Evolutionary conservation across 2,329 filamentous ascomycete genomes (phyloP).

Genomic region (Colletotrichum cuscutae): DNA sequence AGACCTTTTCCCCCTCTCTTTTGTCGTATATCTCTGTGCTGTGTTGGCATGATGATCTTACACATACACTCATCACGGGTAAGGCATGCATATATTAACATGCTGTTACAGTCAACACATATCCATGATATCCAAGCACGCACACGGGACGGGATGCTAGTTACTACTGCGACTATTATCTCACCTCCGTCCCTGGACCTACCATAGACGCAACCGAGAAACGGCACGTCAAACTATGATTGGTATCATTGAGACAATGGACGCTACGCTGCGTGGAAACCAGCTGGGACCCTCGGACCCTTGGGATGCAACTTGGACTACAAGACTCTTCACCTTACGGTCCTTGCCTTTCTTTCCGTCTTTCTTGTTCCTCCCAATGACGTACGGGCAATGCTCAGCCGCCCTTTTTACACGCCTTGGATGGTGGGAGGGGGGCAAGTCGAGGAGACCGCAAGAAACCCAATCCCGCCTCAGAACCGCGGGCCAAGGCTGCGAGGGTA

Average conservation of each 20-base stretch:
- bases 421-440: neutral
- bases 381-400: neutral
- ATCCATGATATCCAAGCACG: neutral
- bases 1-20: neutral
- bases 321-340: neutral
- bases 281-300: slow-evolving; percentile 6
- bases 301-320: slow-evolving; percentile 4
- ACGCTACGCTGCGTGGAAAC: neutral
- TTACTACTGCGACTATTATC: neutral
- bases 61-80: neutral
- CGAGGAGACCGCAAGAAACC: slow-evolving; percentile 11
- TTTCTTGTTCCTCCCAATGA: neutral
- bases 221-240: slow-evolving; percentile 17
- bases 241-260: neutral
- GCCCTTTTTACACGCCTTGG: neutral
- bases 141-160: neutral
- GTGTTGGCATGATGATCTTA: neutral
- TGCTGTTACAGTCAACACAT: neutral
- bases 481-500: slow-evolving; percentile 19
- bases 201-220: neutral
- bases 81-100: neutral
- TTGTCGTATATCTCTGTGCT: neutral
- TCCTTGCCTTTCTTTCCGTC: neutral
- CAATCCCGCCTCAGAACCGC: slow-evolving; percentile 12
- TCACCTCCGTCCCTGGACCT: neutral